Evolutionary conservation across 2,329 filamentous ascomycete genomes (phyloP), one percentile per base, ranked within the genome.

Genomic region (Corinectria fuckeliana): DNA sequence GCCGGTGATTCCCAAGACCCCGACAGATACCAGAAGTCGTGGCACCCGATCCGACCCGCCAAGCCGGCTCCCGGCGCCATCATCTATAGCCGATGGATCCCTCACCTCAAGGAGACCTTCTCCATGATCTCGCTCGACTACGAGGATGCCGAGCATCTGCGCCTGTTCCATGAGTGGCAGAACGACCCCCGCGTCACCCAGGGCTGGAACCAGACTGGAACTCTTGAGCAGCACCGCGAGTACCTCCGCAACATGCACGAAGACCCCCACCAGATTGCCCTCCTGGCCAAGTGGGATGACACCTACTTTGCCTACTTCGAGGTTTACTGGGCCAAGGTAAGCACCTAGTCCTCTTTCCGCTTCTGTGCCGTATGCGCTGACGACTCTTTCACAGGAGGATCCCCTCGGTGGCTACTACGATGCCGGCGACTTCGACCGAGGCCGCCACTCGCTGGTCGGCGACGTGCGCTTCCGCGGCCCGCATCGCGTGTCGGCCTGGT

Each of bases 121-220:
- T 91, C 88, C 60, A 90, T 93, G 80, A 81, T 90, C n/a, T 87
- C 86, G 10, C 81, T 94, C 1, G 88, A 93, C 73, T 91, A 85
- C 75, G 70, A 81, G 28, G 79, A 91, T 69, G 71, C 78, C 1
- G 81, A 85, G 68, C 90, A 94, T 75, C 76, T 93, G 50, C 77
- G 80, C 14, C 80, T 92, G 5, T 93, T 94, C 80, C 88, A 93
- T 75, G 82, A 81, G 56, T 94, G 91, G 91, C 91, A 93, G 76
- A 94, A 94, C 71, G 91, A 93, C 71, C 91, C 91, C 51, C 88
- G 91, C 50, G 91, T 94, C 28, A 89, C 89, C 4, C 85, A 89
- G 70, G 90, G 90, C 4, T 93, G 91, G 91, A 91, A 92, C 71
- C 87, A 91, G 77, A 91, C 88, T 1, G 91, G 91, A 28, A 90